phyloP scores from a whole-genome alignment of 1,139 yeast species.

The Blastobotrys aristatus region DNA sequence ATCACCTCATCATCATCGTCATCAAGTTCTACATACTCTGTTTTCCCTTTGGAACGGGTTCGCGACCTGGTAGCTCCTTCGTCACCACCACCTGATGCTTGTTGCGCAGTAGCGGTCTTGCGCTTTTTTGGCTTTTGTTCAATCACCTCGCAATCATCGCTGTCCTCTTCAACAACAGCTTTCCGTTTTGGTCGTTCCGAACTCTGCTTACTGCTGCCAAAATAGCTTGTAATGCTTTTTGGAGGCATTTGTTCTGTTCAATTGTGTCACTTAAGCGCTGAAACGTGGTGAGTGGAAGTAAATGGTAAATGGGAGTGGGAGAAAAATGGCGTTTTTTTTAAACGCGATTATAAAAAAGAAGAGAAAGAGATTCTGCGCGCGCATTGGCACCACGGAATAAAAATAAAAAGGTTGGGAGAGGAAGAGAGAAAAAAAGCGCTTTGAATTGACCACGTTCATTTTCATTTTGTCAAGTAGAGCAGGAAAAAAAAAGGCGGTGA shows the following conservation, averaged over 20 bases:
- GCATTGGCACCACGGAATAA: background rate
- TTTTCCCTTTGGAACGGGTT: background rate
- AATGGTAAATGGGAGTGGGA: background rate
- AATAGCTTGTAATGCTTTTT: background rate
- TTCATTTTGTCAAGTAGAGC: background rate
- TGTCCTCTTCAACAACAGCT: constrained; percentile 8
- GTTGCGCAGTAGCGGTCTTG: background rate
- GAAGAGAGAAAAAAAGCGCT: background rate
- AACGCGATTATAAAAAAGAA: background rate
- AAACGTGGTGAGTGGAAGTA: background rate
- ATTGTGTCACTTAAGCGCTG: background rate
- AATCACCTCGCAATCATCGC: constrained; percentile 4
- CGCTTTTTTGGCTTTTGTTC: constrained; percentile 2
- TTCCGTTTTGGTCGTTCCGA: constrained; percentile 4
- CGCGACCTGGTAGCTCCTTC: constrained; percentile 9
- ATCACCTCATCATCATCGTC: constrained; percentile 28
- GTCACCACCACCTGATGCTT: constrained; percentile 5
- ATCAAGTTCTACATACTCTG: constrained; percentile 32
- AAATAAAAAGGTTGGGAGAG: background rate
- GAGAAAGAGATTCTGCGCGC: background rate
- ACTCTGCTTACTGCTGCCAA: background rate
- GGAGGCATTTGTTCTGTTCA: background rate
- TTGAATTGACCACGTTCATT: background rate
- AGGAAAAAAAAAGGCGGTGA: constrained; percentile 10
- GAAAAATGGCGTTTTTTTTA: background rate